These are phyloP conservation scores for Petrea volubilis DNA, from an alignment of 257 asterid species.

Conservation along the genomic window DNA sequence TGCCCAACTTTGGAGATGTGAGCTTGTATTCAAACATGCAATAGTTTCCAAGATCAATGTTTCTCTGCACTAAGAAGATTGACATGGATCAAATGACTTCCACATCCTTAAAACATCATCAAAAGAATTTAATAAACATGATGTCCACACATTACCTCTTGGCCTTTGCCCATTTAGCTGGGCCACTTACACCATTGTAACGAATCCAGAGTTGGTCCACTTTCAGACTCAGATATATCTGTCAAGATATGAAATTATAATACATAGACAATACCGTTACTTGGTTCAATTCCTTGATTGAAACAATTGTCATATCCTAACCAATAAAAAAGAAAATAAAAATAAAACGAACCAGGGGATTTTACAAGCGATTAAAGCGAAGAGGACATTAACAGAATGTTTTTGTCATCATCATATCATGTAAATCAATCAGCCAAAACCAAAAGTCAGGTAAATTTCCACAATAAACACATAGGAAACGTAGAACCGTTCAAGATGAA, in stretches of 20 bases:
- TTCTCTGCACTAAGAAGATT: slow-evolving; percentile 51
- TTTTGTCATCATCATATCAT: no score
- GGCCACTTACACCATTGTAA: slow-evolving; percentile 60
- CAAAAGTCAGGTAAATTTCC: no score
- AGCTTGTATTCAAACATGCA: slow-evolving; percentile 72
- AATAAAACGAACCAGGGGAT: neutral
- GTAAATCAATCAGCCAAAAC: neutral
- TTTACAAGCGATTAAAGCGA: no score
- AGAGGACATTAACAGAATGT: no score
- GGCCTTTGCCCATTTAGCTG: slow-evolving; percentile 63
- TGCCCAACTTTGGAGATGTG: slow-evolving; percentile 63
- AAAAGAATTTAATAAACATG: no score
- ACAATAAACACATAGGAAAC: neutral
- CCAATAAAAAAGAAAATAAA: neutral
- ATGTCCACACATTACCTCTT: no score
- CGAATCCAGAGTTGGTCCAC: neutral
- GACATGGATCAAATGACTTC: neutral
- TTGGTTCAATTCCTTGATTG: slow-evolving; percentile 62
- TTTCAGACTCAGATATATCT: slow-evolving; percentile 1
- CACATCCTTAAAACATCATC: no score
- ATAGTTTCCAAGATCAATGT: slow-evolving; percentile 63
- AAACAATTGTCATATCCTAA: slow-evolving; percentile 64
- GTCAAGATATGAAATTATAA: slow-evolving; percentile 1
- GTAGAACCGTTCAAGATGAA: neutral
- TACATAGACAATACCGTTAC: slow-evolving; percentile 39